These are phyloP conservation scores for Yamadazyma conglobata DNA, from an alignment of 1,139 yeast genomes.

Conservation along the genomic window DNA sequence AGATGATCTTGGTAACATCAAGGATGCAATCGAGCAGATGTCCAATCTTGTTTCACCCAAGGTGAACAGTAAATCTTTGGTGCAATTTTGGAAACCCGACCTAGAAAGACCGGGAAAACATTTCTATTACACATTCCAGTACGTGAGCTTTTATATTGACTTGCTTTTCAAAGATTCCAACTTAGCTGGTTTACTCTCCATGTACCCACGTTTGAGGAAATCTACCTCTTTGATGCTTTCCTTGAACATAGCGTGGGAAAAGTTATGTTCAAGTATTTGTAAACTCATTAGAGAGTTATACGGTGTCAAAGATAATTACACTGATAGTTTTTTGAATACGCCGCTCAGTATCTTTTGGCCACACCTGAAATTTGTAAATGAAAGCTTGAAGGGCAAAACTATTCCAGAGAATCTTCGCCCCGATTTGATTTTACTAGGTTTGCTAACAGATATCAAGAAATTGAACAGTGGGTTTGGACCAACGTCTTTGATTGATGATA, in stretches of 20 bases:
- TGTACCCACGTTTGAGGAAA: constrained; percentile 70
- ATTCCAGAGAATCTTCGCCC: constrained; percentile 28
- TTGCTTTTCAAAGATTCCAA: constrained; percentile 55
- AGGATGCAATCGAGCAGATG: constrained; percentile 64
- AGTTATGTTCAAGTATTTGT: constrained; percentile 46
- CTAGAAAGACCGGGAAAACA: constrained; percentile 91
- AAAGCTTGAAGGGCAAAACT: constrained; percentile 25
- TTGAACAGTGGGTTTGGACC: constrained; percentile 82
- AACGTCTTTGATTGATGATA: constrained; percentile 73
- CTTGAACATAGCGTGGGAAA: constrained; percentile 65
- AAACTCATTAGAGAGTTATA: constrained; percentile 45
- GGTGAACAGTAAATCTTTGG: constrained; percentile 65
- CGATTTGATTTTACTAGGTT: constrained; percentile 43
- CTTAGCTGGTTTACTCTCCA: constrained; percentile 52
- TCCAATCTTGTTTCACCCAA: constrained; percentile 60
- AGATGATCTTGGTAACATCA: constrained; percentile 50
- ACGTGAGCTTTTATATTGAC: constrained; percentile 61
- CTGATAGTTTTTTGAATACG: constrained; percentile 51
- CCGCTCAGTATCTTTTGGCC: constrained; percentile 46
- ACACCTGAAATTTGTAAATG: constrained; percentile 35
- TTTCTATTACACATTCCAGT: constrained; percentile 71
- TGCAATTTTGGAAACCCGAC: constrained; percentile 93
- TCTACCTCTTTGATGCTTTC: constrained; percentile 72
- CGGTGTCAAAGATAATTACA: constrained; percentile 43
- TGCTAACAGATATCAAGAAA: constrained; percentile 62